Percentiles rank a stretch among this genome's conserved stretches.
These are phyloP conservation scores for Silene coronaria DNA, from an alignment of 179 eudicot genomes.

Conservation along the genomic window DNA sequence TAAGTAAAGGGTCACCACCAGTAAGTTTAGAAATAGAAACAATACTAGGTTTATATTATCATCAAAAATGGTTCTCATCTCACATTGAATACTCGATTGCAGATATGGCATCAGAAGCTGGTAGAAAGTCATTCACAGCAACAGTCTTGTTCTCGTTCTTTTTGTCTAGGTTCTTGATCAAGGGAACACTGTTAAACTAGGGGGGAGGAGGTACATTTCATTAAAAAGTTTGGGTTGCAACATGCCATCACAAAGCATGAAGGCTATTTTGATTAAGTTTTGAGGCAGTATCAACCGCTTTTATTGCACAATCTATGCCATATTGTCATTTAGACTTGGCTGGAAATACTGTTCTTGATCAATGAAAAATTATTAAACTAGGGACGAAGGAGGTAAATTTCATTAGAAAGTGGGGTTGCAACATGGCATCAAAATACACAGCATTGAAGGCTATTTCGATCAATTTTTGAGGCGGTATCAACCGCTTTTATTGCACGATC, in stretches of 20 bases:
- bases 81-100: conserved; percentile 67
- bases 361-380: conserved; percentile 11
- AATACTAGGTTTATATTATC: background rate
- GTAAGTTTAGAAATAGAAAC: conserved; percentile 1
- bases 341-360: conserved; percentile 17
- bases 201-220: background rate
- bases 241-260: no score
- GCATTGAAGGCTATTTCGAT: no score
- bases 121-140: conserved; percentile 61
- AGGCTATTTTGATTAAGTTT: no score
- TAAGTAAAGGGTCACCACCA: background rate
- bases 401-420: no score
- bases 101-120: conserved; percentile 50
- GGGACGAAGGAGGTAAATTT: background rate
- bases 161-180: conserved; percentile 39
- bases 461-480: background rate
- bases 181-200: conserved; percentile 8
- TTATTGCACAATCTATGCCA: no score
- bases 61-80: conserved; percentile 19
- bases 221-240: no score
- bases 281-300: background rate
- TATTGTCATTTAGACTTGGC: no score
- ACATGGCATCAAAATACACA: no score
- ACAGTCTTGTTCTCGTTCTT: conserved; percentile 77
- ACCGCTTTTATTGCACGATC: background rate